Evolutionary conservation across 1,284 basidiomycete species (phyloP).

Genomic region (Cutaneotrichosporon spelunceum): DNA sequence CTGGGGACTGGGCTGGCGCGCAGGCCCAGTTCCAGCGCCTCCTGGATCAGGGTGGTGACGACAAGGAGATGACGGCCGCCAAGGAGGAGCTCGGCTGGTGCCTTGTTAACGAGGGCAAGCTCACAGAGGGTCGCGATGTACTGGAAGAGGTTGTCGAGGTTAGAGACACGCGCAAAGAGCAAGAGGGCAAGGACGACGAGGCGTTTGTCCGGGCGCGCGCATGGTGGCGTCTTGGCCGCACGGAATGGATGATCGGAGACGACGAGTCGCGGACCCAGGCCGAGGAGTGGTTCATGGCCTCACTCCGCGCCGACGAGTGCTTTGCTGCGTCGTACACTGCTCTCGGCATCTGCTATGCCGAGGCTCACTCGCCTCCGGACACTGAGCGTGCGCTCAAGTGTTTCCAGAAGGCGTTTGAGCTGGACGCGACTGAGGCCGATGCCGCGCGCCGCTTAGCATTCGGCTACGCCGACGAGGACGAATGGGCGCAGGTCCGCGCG

Average conservation of each 20-base stretch:
- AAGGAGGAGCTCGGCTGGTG: conserved; percentile 86
- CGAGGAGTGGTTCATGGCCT: conserved; percentile 75
- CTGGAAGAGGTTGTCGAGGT: conserved; percentile 62
- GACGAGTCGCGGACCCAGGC: conserved; percentile 58
- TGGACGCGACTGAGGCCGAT: conserved; percentile 81
- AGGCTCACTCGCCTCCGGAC: conserved; percentile 69
- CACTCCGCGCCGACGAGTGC: conserved; percentile 70
- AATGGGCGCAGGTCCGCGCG: conserved; percentile 94
- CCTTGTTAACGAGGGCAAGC: conserved; percentile 59
- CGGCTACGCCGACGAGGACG: conserved; percentile 85
- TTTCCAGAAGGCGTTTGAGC: conserved; percentile 97
- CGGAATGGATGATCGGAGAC: conserved; percentile 67
- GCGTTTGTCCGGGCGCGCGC: conserved; percentile 62
- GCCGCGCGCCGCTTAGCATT: conserved; percentile 81
- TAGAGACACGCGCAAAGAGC: conserved; percentile 59
- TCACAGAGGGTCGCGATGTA: conserved; percentile 58
- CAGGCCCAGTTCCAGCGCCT: conserved; percentile 60
- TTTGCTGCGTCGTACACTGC: conserved; percentile 93
- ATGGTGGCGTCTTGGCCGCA: conserved; percentile 77
- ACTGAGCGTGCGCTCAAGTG: conserved; percentile 84
- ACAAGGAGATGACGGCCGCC: conserved; percentile 61
- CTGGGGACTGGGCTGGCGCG: conserved; percentile 69
- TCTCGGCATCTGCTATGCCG: conserved; percentile 84
- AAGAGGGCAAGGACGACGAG: conserved; percentile 54
- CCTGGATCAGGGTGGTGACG: conserved; percentile 43